A percentile compares a stretch with the other conserved stretches of the same genome.
phyloP scores from a whole-genome alignment of 306 rosid species.

The Vicia villosa region DNA sequence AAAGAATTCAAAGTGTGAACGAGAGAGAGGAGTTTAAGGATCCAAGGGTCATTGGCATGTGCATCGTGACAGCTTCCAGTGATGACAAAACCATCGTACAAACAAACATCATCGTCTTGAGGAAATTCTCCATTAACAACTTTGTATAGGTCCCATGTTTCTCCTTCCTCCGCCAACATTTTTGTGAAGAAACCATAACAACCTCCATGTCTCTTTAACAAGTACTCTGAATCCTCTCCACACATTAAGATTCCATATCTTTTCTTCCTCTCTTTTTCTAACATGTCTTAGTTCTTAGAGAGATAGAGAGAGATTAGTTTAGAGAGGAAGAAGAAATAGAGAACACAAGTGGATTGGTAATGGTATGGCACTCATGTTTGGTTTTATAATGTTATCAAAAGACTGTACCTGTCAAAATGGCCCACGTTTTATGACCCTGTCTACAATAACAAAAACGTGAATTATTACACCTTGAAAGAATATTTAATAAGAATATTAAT shows the following conservation, averaged over 20 bases:
- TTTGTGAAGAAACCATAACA: slow-evolving; percentile 67
- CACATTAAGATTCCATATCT: slow-evolving; percentile 69
- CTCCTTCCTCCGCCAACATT: slow-evolving; percentile 81
- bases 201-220: slow-evolving; percentile 73
- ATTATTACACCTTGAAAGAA: background rate
- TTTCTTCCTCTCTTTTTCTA: slow-evolving; percentile 23
- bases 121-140: slow-evolving; percentile 68
- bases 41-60: slow-evolving; percentile 76
- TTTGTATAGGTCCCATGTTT: slow-evolving; percentile 68
- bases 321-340: slow-evolving; percentile 15
- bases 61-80: slow-evolving; percentile 91
- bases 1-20: slow-evolving; percentile 51
- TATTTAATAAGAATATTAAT: no score
- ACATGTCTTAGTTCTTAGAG: background rate
- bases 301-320: background rate
- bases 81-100: slow-evolving; percentile 72
- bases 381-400: slow-evolving; percentile 19
- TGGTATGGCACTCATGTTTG: background rate
- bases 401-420: background rate
- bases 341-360: background rate
- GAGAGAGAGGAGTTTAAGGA: slow-evolving; percentile 54
- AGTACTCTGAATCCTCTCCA: slow-evolving; percentile 87
- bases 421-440: background rate
- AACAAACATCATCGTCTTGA: slow-evolving; percentile 37
- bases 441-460: background rate